Evolutionary conservation across 768 basidiomycete genomes (phyloP).

Genomic region (Tulasnella sp.): DNA sequence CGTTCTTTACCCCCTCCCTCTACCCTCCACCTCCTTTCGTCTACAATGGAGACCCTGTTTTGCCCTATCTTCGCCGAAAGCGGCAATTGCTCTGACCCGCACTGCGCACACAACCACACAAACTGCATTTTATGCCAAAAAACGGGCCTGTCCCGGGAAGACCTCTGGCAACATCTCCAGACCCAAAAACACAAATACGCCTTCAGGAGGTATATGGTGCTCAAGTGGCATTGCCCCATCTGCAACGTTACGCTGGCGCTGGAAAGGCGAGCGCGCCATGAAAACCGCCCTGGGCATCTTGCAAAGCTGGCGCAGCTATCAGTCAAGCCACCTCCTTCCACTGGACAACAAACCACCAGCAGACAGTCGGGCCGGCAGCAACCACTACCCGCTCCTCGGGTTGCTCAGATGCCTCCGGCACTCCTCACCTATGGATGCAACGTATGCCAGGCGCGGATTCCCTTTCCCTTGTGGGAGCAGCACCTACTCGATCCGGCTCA

Average conservation of each 20-base stretch:
- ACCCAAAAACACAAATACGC: not conserved
- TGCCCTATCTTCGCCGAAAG: not conserved
- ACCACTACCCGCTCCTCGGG: not conserved
- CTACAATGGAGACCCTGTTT: not conserved
- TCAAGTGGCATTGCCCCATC: not conserved
- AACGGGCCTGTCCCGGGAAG: not conserved
- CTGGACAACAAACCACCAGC: not conserved
- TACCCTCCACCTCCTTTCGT: not conserved
- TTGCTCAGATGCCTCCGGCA: not conserved
- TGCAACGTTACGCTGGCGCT: not conserved
- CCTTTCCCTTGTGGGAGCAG: not conserved
- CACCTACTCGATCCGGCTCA: not conserved
- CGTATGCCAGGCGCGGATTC: constrained; percentile 3
- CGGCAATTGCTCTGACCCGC: not conserved
- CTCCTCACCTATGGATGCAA: not conserved
- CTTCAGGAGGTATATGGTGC: not conserved
- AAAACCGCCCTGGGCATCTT: not conserved
- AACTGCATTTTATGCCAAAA: not conserved
- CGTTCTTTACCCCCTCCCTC: not conserved
- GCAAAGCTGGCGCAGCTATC: not conserved
- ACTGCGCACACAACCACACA: not conserved
- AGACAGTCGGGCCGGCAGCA: not conserved
- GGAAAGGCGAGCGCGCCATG: not conserved
- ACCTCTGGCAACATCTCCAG: not conserved
- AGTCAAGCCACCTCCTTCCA: not conserved